A percentile compares a stretch with the other conserved stretches of the same genome.
Evolutionary conservation across 345 rosid species (phyloP).

Genomic region (Boechera stricta): DNA sequence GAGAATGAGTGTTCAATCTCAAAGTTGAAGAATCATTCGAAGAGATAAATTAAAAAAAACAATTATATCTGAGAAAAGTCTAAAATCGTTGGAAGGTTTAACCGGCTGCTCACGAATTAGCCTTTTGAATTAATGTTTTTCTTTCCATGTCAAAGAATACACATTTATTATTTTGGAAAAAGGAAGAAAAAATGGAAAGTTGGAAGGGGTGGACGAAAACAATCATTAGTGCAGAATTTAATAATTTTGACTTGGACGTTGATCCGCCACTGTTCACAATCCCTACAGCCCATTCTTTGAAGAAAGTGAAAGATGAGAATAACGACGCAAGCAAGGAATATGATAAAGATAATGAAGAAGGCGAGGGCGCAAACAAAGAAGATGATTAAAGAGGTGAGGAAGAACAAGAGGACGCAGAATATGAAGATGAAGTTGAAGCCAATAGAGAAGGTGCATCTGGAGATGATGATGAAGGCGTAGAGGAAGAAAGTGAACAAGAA

Average conservation of each 20-base stretch:
- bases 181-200: too few species aligned
- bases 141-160: not conserved
- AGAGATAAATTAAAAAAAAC: too few species aligned
- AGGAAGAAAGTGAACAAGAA: not conserved
- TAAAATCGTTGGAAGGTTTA: too few species aligned
- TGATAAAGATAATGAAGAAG: not conserved
- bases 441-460: not conserved
- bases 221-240: not conserved
- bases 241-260: not conserved
- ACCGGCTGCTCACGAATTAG: too few species aligned
- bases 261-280: not conserved
- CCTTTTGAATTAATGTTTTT: too few species aligned
- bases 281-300: not conserved
- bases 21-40: not conserved
- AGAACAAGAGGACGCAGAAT: constrained; percentile 1
- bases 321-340: not conserved
- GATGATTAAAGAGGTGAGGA: not conserved
- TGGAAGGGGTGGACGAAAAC: not conserved
- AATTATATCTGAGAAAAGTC: too few species aligned
- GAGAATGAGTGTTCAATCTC: not conserved
- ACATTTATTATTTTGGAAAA: not conserved
- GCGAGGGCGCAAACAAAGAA: not conserved
- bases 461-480: not conserved
- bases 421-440: constrained; percentile 13
- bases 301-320: not conserved